Evolutionary conservation across 192 early-diverging fungal species (phyloP).

Genomic region (Funneliformis mosseae): DNA sequence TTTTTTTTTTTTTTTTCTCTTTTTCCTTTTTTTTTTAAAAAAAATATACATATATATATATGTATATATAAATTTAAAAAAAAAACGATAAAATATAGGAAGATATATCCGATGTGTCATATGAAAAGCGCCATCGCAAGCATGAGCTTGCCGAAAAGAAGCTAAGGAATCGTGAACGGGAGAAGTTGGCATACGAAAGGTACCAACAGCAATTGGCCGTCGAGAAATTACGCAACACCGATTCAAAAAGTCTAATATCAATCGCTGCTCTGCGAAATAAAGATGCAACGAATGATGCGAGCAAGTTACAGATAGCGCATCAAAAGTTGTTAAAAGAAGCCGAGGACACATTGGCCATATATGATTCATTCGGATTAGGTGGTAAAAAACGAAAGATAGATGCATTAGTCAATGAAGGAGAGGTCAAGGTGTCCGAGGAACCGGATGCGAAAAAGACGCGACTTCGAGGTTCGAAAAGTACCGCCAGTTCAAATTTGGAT

Average conservation of each 20-base stretch:
- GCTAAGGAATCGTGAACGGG: constrained; percentile 59
- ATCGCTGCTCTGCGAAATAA: constrained; percentile 45
- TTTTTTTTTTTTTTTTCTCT: neutral
- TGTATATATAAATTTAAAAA: no score
- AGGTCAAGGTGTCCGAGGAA: neutral
- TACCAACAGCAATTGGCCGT: constrained; percentile 58
- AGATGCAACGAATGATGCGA: constrained; percentile 32
- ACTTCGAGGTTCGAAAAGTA: constrained; percentile 14
- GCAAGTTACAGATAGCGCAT: constrained; percentile 36
- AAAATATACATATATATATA: neutral
- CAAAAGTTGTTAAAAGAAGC: constrained; percentile 50
- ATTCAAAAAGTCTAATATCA: constrained; percentile 50
- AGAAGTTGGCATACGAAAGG: constrained; percentile 54
- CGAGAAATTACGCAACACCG: constrained; percentile 51
- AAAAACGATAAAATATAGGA: neutral
- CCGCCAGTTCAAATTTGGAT: neutral
- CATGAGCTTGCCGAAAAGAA: constrained; percentile 59
- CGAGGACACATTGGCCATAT: constrained; percentile 47
- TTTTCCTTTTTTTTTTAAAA: neutral
- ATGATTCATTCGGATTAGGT: constrained; percentile 51
- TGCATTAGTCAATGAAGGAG: constrained; percentile 30
- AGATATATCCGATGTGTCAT: constrained; percentile 45
- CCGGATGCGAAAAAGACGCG: neutral
- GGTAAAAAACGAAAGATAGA: constrained; percentile 36
- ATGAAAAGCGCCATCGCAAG: constrained; percentile 54